Evolutionary conservation across 176 grass and related monocot species (phyloP).

Genomic region (Rhynchospora breviuscula): DNA sequence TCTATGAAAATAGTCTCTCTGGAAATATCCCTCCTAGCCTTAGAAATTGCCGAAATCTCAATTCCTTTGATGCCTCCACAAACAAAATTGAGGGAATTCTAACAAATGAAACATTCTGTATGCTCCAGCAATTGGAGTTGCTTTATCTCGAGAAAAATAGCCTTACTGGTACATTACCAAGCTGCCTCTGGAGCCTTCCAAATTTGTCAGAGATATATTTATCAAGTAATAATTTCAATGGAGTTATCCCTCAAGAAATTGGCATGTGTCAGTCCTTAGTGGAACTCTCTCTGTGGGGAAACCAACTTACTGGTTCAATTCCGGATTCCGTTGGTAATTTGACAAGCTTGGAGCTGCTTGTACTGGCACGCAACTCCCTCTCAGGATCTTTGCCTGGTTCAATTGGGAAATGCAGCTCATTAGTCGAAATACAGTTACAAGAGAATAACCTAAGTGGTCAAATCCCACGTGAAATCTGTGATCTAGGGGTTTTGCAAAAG

Average conservation of each 20-base stretch:
- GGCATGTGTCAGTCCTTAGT: constrained; percentile 32
- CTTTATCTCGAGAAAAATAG: constrained; percentile 42
- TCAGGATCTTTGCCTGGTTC: background rate
- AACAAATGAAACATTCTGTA: constrained; percentile 35
- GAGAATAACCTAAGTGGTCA: no score
- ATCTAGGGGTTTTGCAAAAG: constrained; percentile 18
- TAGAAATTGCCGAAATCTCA: constrained; percentile 52
- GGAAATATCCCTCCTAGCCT: constrained; percentile 42
- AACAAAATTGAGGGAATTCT: constrained; percentile 33
- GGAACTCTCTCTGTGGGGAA: constrained; percentile 26
- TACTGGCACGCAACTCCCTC: constrained; percentile 23
- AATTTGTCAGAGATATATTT: constrained; percentile 24
- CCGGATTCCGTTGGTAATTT: constrained; percentile 29
- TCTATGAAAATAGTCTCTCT: constrained; percentile 31
- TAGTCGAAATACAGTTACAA: no score
- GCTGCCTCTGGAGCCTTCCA: constrained; percentile 26
- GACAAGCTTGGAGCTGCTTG: constrained; percentile 30
- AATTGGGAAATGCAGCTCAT: no score
- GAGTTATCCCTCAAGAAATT: constrained; percentile 33
- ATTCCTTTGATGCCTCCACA: constrained; percentile 23
- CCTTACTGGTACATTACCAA: constrained; percentile 40
- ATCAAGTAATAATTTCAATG: constrained; percentile 28
- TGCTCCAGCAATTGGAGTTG: constrained; percentile 14
- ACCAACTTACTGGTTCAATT: constrained; percentile 34
- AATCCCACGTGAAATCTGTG: constrained; percentile 35